A percentile compares a stretch with the other conserved stretches of the same genome.
Conservation (phyloP, 768 basidiomycete genomes). For the Sporobolomyces phaffii region DNA sequence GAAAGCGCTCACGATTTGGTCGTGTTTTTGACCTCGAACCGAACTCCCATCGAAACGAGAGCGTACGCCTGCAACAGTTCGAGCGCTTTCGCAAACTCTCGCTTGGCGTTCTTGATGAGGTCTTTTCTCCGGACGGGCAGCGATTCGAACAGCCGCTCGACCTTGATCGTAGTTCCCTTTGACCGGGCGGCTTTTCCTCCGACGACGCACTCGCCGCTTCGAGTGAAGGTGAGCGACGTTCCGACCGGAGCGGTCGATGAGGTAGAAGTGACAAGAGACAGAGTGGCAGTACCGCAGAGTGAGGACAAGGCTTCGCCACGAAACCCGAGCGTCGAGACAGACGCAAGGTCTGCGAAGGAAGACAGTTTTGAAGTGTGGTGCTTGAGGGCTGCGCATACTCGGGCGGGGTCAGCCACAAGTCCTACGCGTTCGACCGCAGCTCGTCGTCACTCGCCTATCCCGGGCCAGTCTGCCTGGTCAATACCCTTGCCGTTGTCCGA, state of each 20-base stretch:
- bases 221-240: conserved; percentile 54
- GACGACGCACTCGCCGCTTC: conserved; percentile 24
- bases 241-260: conserved; percentile 68
- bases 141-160: conserved; percentile 67
- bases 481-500: conserved; percentile 90
- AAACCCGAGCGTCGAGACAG: conserved; percentile 81
- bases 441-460: conserved; percentile 57
- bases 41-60: conserved; percentile 63
- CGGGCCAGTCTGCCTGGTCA: conserved; percentile 64
- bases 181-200: conserved; percentile 20
- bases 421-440: no score
- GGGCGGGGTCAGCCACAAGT: not conserved
- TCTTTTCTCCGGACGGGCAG: conserved; percentile 90
- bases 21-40: conserved; percentile 68
- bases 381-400: conserved; percentile 61
- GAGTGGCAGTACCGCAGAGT: conserved; percentile 59
- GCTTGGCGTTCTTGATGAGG: conserved; percentile 75
- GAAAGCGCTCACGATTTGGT: conserved; percentile 58
- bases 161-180: conserved; percentile 72
- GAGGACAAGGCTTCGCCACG: conserved; percentile 93
- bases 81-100: conserved; percentile 83
- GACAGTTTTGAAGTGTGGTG: conserved; percentile 89
- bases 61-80: conserved; percentile 79
- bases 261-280: conserved; percentile 70
- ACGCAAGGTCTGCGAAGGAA: conserved; percentile 64